Percentiles rank a stretch among this genome's conserved stretches.
Evolutionary conservation across 768 basidiomycete genomes (phyloP).

Genomic region (Lactarius akahatsu): DNA sequence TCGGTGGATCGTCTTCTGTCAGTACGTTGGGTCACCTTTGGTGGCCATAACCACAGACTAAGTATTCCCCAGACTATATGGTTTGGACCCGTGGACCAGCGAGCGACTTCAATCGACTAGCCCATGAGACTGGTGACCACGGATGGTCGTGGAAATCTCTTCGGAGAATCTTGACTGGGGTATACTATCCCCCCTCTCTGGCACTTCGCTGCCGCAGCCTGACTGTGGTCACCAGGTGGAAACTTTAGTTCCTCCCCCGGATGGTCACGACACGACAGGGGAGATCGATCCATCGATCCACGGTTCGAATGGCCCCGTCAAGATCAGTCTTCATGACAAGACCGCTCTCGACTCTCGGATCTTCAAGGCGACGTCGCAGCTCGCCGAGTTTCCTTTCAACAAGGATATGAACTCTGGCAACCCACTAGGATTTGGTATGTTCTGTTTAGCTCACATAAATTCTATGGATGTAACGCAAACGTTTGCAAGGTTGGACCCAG

Average conservation of each 20-base stretch:
- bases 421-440: background rate
- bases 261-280: constrained; percentile 30
- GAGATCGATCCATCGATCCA: constrained; percentile 32
- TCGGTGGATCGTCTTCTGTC: constrained; percentile 28
- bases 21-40: constrained; percentile 22
- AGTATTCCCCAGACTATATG: constrained; percentile 9
- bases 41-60: background rate
- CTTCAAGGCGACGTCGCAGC: constrained; percentile 22
- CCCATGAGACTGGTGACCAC: constrained; percentile 21
- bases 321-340: constrained; percentile 28
- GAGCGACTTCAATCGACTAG: constrained; percentile 29
- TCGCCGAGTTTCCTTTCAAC: background rate
- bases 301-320: constrained; percentile 30
- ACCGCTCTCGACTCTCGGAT: background rate
- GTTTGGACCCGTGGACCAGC: constrained; percentile 26
- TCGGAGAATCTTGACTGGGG: constrained; percentile 10
- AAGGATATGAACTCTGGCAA: no score
- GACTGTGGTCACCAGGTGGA: constrained; percentile 2
- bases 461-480: background rate
- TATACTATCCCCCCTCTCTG: background rate
- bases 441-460: no score
- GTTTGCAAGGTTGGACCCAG: no score
- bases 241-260: constrained; percentile 2
- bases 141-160: constrained; percentile 32
- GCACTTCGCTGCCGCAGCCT: background rate